Percentiles rank a stretch among this genome's conserved stretches.
Conservation (phyloP, 2,329 filamentous ascomycete genomes). For the Talaromyces sp. region DNA sequence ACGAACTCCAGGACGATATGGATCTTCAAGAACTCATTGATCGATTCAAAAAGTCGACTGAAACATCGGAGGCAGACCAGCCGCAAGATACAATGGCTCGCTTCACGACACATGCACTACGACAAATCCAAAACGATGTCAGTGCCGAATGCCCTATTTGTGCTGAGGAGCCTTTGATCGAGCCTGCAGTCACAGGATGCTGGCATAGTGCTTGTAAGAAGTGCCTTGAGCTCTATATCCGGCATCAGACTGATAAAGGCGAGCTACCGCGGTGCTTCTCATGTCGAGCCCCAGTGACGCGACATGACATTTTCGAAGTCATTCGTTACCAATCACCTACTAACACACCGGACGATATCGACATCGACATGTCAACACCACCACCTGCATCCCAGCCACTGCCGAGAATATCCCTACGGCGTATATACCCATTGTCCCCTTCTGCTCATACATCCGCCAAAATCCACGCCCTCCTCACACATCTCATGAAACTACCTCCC, state of each 20-base stretch:
- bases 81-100: slow-evolving; percentile 59
- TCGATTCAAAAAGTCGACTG: slow-evolving; percentile 70
- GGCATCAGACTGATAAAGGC: slow-evolving; percentile 75
- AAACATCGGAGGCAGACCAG: slow-evolving; percentile 50
- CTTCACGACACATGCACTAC: slow-evolving; percentile 82
- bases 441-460: slow-evolving; percentile 68
- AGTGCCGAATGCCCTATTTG: slow-evolving; percentile 92
- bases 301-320: slow-evolving; percentile 87
- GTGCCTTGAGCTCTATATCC: slow-evolving; percentile 85
- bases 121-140: slow-evolving; percentile 86
- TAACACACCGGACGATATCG: slow-evolving; percentile 44
- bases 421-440: slow-evolving; percentile 62
- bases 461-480: slow-evolving; percentile 71
- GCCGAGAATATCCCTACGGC: slow-evolving; percentile 58
- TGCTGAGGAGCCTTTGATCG: slow-evolving; percentile 90
- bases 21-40: slow-evolving; percentile 83
- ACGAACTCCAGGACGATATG: slow-evolving; percentile 90
- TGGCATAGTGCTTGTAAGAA: slow-evolving; percentile 97
- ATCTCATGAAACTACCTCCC: slow-evolving; percentile 69
- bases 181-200: slow-evolving; percentile 90
- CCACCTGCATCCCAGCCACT: slow-evolving; percentile 32
- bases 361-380: slow-evolving; percentile 42
- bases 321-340: slow-evolving; percentile 62
- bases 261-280: slow-evolving; percentile 81
- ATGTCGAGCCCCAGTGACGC: slow-evolving; percentile 78